phyloP scores from a whole-genome alignment of 345 rosid genomes.

The Gossypium raimondii region DNA sequence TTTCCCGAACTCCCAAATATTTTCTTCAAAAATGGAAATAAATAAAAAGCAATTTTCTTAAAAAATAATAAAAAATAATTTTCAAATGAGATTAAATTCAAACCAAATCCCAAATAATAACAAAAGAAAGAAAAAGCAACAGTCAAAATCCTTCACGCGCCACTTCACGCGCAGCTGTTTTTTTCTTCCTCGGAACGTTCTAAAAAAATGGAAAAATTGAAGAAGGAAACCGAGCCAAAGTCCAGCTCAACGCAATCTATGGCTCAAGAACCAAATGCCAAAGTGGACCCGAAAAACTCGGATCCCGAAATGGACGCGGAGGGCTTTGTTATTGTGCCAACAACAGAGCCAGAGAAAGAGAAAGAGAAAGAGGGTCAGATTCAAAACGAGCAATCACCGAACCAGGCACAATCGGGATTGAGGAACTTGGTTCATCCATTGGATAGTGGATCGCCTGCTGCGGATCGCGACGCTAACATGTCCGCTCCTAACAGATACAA shows the following conservation, averaged over 20 bases:
- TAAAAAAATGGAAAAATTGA: conserved; percentile 4
- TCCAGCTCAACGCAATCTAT: conserved; percentile 17
- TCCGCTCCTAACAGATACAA: conserved; percentile 39
- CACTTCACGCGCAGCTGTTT: neutral
- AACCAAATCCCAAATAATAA: neutral
- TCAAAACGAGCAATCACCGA: conserved; percentile 26
- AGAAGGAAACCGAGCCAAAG: conserved; percentile 1
- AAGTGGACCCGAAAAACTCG: conserved; percentile 21
- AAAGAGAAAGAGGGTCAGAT: conserved; percentile 25
- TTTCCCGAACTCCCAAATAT: neutral
- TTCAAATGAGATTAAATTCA: neutral
- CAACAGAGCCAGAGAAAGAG: conserved; percentile 25
- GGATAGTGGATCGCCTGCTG: conserved; percentile 47
- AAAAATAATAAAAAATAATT: neutral
- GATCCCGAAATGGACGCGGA: conserved; percentile 31
- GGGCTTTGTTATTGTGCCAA: conserved; percentile 23
- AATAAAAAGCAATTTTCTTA: neutral
- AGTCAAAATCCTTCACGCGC: neutral
- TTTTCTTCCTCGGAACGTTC: neutral
- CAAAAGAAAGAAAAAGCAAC: neutral
- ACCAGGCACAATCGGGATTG: conserved; percentile 32
- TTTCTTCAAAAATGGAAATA: neutral
- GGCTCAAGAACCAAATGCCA: conserved; percentile 21
- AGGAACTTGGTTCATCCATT: conserved; percentile 62
- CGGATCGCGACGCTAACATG: conserved; percentile 19